Evolutionary conservation across 345 rosid genomes (phyloP).

Genomic region (Melastoma malabathricum): DNA sequence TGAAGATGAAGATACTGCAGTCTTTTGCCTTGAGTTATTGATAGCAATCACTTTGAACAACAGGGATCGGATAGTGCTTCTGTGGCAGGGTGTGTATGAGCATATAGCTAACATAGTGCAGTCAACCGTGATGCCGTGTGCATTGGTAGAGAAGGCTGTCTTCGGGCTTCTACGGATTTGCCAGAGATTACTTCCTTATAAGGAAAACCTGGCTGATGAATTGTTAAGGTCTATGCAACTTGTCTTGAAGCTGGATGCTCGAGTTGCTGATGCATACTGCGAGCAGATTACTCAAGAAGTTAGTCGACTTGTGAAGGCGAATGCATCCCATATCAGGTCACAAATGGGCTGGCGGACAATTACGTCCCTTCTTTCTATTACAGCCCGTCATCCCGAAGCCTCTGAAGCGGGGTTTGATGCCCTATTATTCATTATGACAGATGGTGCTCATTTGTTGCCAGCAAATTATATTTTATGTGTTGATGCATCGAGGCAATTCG

Average conservation of each 20-base stretch:
- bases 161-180: slow-evolving; percentile 94
- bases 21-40: slow-evolving; percentile 90
- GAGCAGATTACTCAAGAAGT: slow-evolving; percentile 94
- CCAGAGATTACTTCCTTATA: slow-evolving; percentile 93
- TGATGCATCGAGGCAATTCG: slow-evolving; percentile 91
- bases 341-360: slow-evolving; percentile 91
- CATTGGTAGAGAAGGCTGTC: slow-evolving; percentile 87
- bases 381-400: slow-evolving; percentile 96
- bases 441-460: slow-evolving; percentile 66
- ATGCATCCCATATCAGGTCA: slow-evolving; percentile 86
- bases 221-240: slow-evolving; percentile 94
- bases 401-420: slow-evolving; percentile 94
- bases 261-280: slow-evolving; percentile 96
- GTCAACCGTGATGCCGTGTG: slow-evolving; percentile 90
- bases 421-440: slow-evolving; percentile 68
- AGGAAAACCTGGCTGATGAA: slow-evolving; percentile 96
- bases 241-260: slow-evolving; percentile 92
- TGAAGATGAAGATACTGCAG: slow-evolving; percentile 98
- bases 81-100: slow-evolving; percentile 98
- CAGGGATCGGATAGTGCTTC: slow-evolving; percentile 82
- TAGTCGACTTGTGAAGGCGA: slow-evolving; percentile 89
- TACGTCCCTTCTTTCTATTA: slow-evolving; percentile 77
- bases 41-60: slow-evolving; percentile 94
- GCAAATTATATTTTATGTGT: slow-evolving; percentile 73
- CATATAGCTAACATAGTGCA: slow-evolving; percentile 95